phyloP scores from a whole-genome alignment of 176 grass and related monocot genomes.

The Oryza coarctata region DNA sequence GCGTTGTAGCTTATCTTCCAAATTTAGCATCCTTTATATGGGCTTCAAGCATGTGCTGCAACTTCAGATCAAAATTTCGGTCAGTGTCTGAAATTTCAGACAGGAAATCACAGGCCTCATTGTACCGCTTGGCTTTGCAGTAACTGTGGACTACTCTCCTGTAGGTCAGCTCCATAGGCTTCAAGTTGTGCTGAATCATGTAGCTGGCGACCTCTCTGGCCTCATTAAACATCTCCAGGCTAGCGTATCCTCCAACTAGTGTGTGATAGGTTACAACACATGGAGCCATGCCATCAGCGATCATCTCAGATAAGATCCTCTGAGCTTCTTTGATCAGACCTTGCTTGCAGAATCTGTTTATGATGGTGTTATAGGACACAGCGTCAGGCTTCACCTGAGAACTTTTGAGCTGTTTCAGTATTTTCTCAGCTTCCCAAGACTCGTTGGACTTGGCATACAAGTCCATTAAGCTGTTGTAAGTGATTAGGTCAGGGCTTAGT shows the following conservation, averaged over 20 bases:
- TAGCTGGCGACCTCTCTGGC: conserved; percentile 73
- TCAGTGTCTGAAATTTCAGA: conserved; percentile 53
- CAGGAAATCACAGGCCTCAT: conserved; percentile 58
- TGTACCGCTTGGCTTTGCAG: conserved; percentile 55
- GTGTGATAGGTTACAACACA: conserved; percentile 79
- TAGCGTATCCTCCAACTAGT: conserved; percentile 66
- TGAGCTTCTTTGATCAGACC: conserved; percentile 76
- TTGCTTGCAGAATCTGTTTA: conserved; percentile 96
- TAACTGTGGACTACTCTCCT: conserved; percentile 70
- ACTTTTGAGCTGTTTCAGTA: conserved; percentile 66
- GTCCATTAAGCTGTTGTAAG: conserved; percentile 91
- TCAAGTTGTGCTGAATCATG: conserved; percentile 77
- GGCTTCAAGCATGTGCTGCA: background rate
- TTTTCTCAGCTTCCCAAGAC: conserved; percentile 73
- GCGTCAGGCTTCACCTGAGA: conserved; percentile 65
- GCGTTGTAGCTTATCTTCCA: conserved; percentile 7
- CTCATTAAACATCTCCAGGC: conserved; percentile 68
- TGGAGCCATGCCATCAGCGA: conserved; percentile 60
- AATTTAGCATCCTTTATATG: conserved; percentile 37
- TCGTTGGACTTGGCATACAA: conserved; percentile 79
- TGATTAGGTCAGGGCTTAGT: conserved; percentile 72
- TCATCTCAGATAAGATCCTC: conserved; percentile 79
- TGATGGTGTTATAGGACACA: conserved; percentile 89
- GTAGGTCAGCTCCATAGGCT: conserved; percentile 76
- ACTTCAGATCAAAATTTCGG: conserved; percentile 36